Base-by-base conservation (phyloP, 148 eudicot species). In the Chenopodium formosanum region DNA sequence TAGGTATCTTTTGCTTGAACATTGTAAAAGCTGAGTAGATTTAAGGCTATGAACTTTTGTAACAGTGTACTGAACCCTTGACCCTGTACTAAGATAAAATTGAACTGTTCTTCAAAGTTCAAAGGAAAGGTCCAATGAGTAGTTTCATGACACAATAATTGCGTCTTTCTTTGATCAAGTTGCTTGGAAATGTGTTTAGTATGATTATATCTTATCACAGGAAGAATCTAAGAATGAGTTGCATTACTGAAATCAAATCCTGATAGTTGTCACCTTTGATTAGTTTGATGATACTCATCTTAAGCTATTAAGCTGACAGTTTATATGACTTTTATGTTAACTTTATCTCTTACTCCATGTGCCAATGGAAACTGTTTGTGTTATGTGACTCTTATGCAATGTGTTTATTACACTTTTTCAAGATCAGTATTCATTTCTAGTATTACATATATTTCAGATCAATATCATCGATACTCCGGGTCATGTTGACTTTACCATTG, bases 401-500 rank as follows among this genome's bases (percentile, higher is more conserved):
- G 31, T 40, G 19, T 22, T 14, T 44, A 40, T 65, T 10, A 23
- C 37, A 64, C 3, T 65, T 10, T 32, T 1, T 23, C 14, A 22
- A 76, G 11, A 56, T 56, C 13, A 56, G 2, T 60, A 4, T 56
- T 23, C 32, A n/a, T 63, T 56, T 44, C 19, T 23, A 37, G n/a
- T 46, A 69, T 72, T 72, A 50, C 1, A 14, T 77, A 16, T 81
- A 16, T 86, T 81, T 79, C 85, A 96, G 99, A 91, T 96, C 83
- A 96, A 96, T 83, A 94, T 96, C 81, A 96, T 96, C 67, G 99
- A 96, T 83, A 96, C 99, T 32, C 99, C 99, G 0, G 98, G 99
- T 44, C 99, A 96, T 82, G 99, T 96, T 77, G 99, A 96, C 85
- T 96, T 96, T 87, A 96, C 99, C 77, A 96, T 94, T 88, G 99